phyloP scores from a whole-genome alignment of 208 protist species.

The Crithidia bombi region DNA sequence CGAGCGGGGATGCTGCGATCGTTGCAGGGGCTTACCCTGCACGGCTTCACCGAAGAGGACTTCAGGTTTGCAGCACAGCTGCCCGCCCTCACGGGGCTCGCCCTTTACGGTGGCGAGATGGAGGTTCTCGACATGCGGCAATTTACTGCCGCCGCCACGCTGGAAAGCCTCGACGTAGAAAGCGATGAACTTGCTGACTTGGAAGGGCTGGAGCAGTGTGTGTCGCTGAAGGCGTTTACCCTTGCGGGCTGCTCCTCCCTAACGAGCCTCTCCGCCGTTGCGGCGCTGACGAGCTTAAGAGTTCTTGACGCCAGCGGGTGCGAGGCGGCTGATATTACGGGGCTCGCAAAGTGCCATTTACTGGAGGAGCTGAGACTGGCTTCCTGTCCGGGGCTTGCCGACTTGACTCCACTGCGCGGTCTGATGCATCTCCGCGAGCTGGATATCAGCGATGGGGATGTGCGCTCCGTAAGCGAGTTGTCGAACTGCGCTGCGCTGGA shows the following conservation, averaged over 20 bases:
- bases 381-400: neutral
- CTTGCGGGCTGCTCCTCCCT: conserved; percentile 1
- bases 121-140: neutral
- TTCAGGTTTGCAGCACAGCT: neutral
- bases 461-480: conserved; percentile 1
- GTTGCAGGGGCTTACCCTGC: neutral
- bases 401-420: neutral
- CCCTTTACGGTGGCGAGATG: neutral
- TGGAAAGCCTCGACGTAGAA: neutral
- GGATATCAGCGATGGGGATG: conserved; percentile 16
- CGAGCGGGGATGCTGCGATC: neutral
- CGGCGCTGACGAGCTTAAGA: neutral
- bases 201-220: neutral
- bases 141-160: neutral
- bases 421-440: neutral
- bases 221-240: neutral
- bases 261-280: neutral
- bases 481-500: conserved; percentile 7
- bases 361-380: conserved; percentile 5
- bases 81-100: neutral
- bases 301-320: neutral
- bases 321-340: neutral
- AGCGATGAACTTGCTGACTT: neutral
- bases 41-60: neutral
- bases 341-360: neutral